These are phyloP conservation scores for Russula lepida DNA, from an alignment of 768 basidiomycete species.

Conservation along the genomic window DNA sequence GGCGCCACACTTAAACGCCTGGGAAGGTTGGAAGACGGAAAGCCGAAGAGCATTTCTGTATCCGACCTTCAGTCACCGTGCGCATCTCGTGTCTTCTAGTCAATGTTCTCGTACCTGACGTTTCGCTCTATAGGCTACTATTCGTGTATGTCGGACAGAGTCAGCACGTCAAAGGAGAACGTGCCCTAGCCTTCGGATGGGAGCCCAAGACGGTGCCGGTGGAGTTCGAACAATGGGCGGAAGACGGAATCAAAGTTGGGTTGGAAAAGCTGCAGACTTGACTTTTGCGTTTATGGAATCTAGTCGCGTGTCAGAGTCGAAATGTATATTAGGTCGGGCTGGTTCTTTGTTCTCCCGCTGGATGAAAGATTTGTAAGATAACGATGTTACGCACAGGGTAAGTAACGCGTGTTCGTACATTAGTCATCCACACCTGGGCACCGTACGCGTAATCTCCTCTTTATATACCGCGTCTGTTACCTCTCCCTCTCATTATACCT, in stretches of 20 bases:
- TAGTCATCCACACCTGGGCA: not conserved
- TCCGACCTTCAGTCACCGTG: not conserved
- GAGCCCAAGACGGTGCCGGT: not conserved
- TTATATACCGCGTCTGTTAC: not conserved
- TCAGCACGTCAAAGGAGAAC: not conserved
- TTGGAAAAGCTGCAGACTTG: not conserved
- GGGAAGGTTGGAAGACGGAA: conserved; percentile 4
- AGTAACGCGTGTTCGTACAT: not conserved
- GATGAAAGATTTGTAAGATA: no score
- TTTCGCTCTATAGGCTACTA: not conserved
- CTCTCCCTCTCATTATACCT: not conserved
- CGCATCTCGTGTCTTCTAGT: not conserved
- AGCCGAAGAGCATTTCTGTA: not conserved
- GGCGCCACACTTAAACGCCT: not conserved
- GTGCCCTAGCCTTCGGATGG: not conserved
- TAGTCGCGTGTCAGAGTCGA: not conserved
- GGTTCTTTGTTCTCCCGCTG: not conserved
- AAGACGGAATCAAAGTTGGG: not conserved
- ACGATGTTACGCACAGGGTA: no score
- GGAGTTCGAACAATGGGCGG: not conserved
- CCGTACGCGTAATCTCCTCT: conserved; percentile 9
- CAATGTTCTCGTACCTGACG: not conserved
- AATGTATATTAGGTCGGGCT: not conserved
- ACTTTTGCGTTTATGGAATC: not conserved
- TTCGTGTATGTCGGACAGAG: not conserved